Evolutionary conservation across 2,329 filamentous ascomycete species (phyloP).

Genomic region (Dactylellina drechsleri): DNA sequence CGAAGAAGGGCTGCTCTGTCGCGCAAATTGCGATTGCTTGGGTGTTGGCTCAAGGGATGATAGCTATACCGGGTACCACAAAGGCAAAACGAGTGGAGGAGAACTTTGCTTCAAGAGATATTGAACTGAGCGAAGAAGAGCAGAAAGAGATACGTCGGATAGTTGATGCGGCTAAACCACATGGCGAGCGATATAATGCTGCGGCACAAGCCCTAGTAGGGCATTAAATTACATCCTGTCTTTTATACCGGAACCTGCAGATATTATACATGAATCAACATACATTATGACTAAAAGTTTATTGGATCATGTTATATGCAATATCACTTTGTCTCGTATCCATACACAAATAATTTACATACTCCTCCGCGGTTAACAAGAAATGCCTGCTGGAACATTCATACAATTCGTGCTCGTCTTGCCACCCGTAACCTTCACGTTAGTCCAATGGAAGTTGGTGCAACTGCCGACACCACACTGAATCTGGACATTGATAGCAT

Average conservation of each 20-base stretch:
- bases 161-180: neutral
- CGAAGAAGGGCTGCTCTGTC: neutral
- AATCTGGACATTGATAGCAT: constrained; percentile 61
- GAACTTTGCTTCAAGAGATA: constrained; percentile 1
- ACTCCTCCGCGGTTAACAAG: constrained; percentile 14
- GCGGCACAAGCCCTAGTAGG: neutral
- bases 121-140: neutral
- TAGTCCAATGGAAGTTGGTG: constrained; percentile 61
- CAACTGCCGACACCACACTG: constrained; percentile 62
- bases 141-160: neutral
- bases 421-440: constrained; percentile 62
- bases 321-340: too few relatives aligned
- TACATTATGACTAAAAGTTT: too few relatives aligned
- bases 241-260: too few relatives aligned
- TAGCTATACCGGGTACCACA: neutral
- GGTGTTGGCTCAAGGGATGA: neutral
- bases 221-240: neutral
- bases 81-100: neutral
- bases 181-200: neutral
- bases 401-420: constrained; percentile 60
- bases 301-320: too few relatives aligned
- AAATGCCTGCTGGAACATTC: constrained; percentile 61
- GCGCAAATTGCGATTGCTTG: neutral
- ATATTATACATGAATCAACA: too few relatives aligned
- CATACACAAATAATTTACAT: too few relatives aligned